Percentiles rank a stretch among this genome's conserved stretches.
phyloP scores from a whole-genome alignment of 2,329 filamentous ascomycete genomes.

The Aspergillus ochraceus region DNA sequence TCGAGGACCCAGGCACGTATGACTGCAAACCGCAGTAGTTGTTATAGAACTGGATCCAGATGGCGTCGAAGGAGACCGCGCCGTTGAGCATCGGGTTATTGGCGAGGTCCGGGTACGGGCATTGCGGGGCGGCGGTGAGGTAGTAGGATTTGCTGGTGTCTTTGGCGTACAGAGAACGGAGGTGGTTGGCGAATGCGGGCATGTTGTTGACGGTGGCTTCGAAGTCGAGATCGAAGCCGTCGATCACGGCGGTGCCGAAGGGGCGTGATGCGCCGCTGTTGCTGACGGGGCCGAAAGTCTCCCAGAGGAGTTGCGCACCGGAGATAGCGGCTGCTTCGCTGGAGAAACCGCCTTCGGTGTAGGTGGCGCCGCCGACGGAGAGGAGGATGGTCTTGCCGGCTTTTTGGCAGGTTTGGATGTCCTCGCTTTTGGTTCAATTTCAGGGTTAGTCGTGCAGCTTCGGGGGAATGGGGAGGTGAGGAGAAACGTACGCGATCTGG shows the following conservation, averaged over 20 bases:
- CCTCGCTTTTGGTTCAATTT: slow-evolving; percentile 32
- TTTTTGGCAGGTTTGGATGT: slow-evolving; percentile 61
- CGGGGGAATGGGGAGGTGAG: neutral
- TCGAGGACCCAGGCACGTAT: slow-evolving; percentile 47
- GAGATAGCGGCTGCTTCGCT: slow-evolving; percentile 51
- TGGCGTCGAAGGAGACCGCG: slow-evolving; percentile 57
- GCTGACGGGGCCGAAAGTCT: slow-evolving; percentile 63
- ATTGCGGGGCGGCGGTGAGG: slow-evolving; percentile 68
- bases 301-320: slow-evolving; percentile 66
- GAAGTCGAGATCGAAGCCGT: slow-evolving; percentile 78
- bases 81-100: slow-evolving; percentile 58
- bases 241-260: slow-evolving; percentile 64
- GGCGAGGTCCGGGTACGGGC: slow-evolving; percentile 63
- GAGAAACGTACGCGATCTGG: slow-evolving; percentile 59
- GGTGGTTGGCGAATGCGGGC: slow-evolving; percentile 58
- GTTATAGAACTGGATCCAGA: slow-evolving; percentile 69
- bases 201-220: slow-evolving; percentile 63
- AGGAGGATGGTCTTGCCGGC: slow-evolving; percentile 68
- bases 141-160: slow-evolving; percentile 55
- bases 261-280: slow-evolving; percentile 54
- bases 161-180: slow-evolving; percentile 57
- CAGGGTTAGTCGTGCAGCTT: neutral
- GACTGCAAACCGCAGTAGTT: slow-evolving; percentile 64
- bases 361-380: slow-evolving; percentile 70
- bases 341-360: slow-evolving; percentile 66